A percentile compares a stretch with the other conserved stretches of the same genome.
Evolutionary conservation across 2,329 filamentous ascomycete genomes (phyloP).

Genomic region (Aspergillus sp.): DNA sequence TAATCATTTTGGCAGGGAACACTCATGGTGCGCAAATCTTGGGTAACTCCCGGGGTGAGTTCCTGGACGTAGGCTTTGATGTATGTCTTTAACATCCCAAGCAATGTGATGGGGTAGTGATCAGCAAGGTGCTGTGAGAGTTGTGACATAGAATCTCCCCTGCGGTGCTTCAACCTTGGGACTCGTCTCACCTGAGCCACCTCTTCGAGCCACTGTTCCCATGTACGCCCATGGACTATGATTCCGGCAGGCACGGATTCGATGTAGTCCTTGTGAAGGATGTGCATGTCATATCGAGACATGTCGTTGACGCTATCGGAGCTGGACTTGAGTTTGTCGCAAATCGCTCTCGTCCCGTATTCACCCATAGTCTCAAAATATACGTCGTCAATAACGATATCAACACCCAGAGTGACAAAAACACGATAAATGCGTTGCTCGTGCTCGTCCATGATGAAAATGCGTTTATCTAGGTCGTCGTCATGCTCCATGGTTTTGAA

Average conservation of each 20-base stretch:
- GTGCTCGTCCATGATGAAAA: conserved; percentile 5
- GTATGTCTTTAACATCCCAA: neutral
- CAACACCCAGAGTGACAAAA: neutral
- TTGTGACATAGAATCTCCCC: neutral
- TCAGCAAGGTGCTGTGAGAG: neutral
- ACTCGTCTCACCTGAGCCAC: conserved; percentile 2
- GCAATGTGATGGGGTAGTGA: neutral
- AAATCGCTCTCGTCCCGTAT: neutral
- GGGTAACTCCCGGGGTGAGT: neutral
- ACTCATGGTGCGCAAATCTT: neutral
- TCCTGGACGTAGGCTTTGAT: neutral
- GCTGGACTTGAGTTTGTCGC: neutral
- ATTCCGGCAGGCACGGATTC: neutral
- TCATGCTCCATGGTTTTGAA: neutral
- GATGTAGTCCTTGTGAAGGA: conserved; percentile 4
- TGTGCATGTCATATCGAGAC: neutral
- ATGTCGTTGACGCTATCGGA: neutral
- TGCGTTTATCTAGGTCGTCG: neutral
- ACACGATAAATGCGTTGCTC: neutral
- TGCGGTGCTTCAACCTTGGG: conserved; percentile 1
- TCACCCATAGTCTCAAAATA: conserved; percentile 4
- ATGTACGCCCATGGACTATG: neutral
- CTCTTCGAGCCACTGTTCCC: conserved; percentile 6
- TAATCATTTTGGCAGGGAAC: neutral
- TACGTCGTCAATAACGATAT: neutral